Evolutionary conservation across 1,139 yeast genomes (phyloP).

Genomic region (Taphrina communis): DNA sequence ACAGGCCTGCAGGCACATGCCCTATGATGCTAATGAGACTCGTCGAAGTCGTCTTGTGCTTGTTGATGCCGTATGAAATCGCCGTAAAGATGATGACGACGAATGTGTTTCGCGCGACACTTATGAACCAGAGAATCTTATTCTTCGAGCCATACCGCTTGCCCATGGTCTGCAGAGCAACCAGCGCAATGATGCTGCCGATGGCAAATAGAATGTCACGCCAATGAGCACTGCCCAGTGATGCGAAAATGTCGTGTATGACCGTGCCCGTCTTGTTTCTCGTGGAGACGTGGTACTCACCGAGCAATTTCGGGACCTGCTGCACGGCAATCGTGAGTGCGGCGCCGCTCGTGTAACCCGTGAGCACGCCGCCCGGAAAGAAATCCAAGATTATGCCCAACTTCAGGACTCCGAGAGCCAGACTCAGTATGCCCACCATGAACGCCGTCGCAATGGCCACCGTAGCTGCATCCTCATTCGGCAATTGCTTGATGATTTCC

Average conservation of each 20-base stretch:
- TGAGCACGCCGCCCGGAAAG: constrained; percentile 87
- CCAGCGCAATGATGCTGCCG: constrained; percentile 57
- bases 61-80: constrained; percentile 69
- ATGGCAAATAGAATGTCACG: constrained; percentile 30
- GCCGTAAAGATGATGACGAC: constrained; percentile 78
- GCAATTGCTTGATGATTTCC: constrained; percentile 74
- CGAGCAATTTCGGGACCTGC: constrained; percentile 86
- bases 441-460: constrained; percentile 83
- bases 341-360: constrained; percentile 95
- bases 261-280: constrained; percentile 75
- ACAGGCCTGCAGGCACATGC: constrained; percentile 78
- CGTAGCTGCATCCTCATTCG: constrained; percentile 62
- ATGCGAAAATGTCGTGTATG: constrained; percentile 77
- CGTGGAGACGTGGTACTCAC: constrained; percentile 54
- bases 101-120: constrained; percentile 80
- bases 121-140: constrained; percentile 67
- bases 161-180: constrained; percentile 65
- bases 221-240: constrained; percentile 66
- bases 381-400: constrained; percentile 86
- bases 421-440: constrained; percentile 57
- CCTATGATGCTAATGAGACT: constrained; percentile 69
- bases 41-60: constrained; percentile 52
- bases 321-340: constrained; percentile 81
- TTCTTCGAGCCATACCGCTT: constrained; percentile 69
- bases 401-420: constrained; percentile 80